Conservation (phyloP, 2,329 filamentous ascomycete genomes). For the Apiospora saccharicola region DNA sequence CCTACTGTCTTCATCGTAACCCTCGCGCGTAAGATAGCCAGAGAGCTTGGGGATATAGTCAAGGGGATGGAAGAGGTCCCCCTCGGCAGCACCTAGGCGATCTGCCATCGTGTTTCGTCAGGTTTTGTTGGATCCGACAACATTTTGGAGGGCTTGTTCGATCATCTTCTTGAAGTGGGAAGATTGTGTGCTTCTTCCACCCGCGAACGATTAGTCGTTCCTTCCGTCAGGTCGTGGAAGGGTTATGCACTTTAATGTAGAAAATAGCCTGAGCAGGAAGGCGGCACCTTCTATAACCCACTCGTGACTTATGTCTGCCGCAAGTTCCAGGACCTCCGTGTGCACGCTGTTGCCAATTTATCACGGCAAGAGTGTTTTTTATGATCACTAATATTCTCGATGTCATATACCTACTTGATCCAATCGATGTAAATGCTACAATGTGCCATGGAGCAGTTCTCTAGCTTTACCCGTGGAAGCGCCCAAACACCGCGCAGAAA, state of each 20-base stretch:
- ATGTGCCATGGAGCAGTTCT: neutral
- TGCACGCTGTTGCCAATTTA: neutral
- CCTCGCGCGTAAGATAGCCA: slow-evolving; percentile 22
- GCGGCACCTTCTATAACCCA: neutral
- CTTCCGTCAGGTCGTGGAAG: neutral
- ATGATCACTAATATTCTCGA: neutral
- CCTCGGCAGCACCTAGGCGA: neutral
- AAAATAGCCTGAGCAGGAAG: neutral
- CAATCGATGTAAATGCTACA: slow-evolving; percentile 8
- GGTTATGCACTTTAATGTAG: neutral
- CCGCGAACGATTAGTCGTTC: neutral
- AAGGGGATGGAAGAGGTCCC: slow-evolving; percentile 1
- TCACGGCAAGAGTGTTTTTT: neutral
- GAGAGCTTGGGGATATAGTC: slow-evolving; percentile 21
- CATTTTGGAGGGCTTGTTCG: neutral
- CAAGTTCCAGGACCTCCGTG: neutral
- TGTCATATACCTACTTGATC: neutral
- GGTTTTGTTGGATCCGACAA: neutral
- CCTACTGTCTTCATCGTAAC: slow-evolving; percentile 24
- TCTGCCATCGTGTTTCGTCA: slow-evolving; percentile 6
- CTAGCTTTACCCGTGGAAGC: neutral
- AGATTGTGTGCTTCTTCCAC: neutral
- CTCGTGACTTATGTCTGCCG: neutral
- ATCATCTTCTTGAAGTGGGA: neutral
- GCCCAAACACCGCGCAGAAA: slow-evolving; percentile 5